Percentiles rank a stretch among this genome's conserved stretches.
phyloP scores from a whole-genome alignment of 306 rosid species.

The Sesbania bispinosa region DNA sequence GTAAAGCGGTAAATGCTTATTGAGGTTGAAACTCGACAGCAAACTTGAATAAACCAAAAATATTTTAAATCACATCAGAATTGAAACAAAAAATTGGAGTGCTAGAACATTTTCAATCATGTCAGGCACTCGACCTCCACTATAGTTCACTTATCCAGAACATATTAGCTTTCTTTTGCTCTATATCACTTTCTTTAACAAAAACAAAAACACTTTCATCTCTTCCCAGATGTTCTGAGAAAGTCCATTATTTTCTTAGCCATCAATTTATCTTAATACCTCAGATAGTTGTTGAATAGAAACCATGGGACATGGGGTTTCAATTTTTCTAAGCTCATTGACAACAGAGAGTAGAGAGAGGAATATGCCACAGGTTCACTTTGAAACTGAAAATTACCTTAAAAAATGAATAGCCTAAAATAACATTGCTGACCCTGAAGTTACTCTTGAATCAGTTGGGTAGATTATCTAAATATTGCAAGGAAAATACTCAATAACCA shows the following conservation, averaged over 20 bases:
- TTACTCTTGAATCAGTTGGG: background rate
- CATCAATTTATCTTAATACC: background rate
- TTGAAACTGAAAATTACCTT: background rate
- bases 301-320: background rate
- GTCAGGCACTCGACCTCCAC: too few species aligned
- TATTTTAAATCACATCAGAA: background rate
- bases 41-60: background rate
- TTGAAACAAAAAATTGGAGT: background rate
- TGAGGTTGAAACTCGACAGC: background rate
- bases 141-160: background rate
- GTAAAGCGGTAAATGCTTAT: slow-evolving; percentile 5
- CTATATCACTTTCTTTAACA: background rate
- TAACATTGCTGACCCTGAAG: background rate
- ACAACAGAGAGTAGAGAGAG: background rate
- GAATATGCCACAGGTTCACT: background rate
- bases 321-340: background rate
- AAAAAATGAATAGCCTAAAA: background rate
- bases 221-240: background rate
- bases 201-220: background rate
- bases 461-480: background rate
- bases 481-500: background rate
- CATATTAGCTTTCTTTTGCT: background rate
- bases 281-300: background rate
- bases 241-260: background rate
- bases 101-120: background rate